phyloP scores from a whole-genome alignment of 345 rosid genomes.

The Mercurialis annua region DNA sequence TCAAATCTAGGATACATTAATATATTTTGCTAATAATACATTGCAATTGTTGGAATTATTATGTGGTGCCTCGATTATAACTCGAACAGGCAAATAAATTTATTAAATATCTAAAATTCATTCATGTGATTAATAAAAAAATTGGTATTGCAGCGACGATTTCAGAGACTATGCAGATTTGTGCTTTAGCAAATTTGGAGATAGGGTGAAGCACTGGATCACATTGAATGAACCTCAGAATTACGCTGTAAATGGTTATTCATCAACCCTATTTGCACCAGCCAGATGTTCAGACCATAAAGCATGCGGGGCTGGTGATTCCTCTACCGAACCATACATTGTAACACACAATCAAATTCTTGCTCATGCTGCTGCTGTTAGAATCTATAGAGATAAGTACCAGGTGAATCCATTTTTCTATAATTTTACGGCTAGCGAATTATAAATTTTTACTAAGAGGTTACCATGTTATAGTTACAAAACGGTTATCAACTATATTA shows the following conservation, averaged over 20 bases:
- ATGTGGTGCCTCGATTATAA: too few species aligned
- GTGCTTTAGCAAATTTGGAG: constrained; percentile 47
- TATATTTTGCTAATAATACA: too few species aligned
- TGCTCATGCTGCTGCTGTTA: constrained; percentile 44
- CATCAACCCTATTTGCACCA: constrained; percentile 28
- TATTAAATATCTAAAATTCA: too few species aligned
- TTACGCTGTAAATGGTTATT: constrained; percentile 30
- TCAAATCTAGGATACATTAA: too few species aligned
- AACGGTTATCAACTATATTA: too few species aligned
- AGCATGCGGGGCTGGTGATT: constrained; percentile 46
- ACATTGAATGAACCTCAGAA: constrained; percentile 49
- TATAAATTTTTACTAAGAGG: too few species aligned
- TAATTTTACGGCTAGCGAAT: too few species aligned
- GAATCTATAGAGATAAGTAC: constrained; percentile 33
- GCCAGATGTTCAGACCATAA: constrained; percentile 39
- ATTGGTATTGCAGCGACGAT: constrained; percentile 28
- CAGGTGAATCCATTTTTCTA: too few species aligned
- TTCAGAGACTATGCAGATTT: constrained; percentile 36
- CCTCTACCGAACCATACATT: constrained; percentile 48
- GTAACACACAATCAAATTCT: constrained; percentile 44
- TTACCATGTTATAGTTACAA: too few species aligned
- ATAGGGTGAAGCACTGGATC: constrained; percentile 60
- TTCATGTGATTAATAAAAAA: neutral
- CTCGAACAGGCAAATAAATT: too few species aligned
- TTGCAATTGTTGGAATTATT: too few species aligned